Evolutionary conservation across 257 asterid species (phyloP).

Genomic region (Nicotiana undulata): DNA sequence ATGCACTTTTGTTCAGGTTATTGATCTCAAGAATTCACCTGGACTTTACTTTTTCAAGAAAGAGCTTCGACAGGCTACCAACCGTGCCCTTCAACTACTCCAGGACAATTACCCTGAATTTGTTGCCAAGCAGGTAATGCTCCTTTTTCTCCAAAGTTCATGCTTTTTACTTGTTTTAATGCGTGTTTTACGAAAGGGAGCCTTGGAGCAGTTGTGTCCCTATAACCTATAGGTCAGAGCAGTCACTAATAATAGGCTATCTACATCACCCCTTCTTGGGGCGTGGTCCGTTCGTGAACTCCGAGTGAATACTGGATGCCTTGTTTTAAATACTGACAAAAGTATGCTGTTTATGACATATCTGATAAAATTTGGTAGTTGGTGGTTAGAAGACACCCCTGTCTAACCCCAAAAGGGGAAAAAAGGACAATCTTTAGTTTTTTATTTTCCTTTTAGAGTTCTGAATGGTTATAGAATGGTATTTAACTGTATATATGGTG

Average conservation of each 20-base stretch:
- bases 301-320: too few species aligned
- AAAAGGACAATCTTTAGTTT: background rate
- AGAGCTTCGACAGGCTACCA: conserved; percentile 61
- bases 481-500: conserved; percentile 6
- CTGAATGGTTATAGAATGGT: background rate
- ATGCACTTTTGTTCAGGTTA: conserved; percentile 57
- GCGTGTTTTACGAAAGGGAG: background rate
- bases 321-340: background rate
- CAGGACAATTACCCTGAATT: conserved; percentile 81
- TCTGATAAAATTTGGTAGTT: background rate
- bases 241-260: too few species aligned
- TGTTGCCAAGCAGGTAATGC: conserved; percentile 66
- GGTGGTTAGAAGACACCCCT: background rate
- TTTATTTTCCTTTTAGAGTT: background rate
- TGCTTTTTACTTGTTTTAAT: background rate
- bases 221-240: too few species aligned
- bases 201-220: too few species aligned
- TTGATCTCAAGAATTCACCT: conserved; percentile 65
- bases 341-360: background rate
- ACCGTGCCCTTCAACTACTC: conserved; percentile 66
- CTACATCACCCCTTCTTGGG: too few species aligned
- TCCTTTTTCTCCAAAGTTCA: background rate
- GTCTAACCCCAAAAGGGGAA: background rate
- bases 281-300: too few species aligned
- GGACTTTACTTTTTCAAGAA: conserved; percentile 53